phyloP scores from a whole-genome alignment of 345 rosid genomes.

The Populus davidiana region DNA sequence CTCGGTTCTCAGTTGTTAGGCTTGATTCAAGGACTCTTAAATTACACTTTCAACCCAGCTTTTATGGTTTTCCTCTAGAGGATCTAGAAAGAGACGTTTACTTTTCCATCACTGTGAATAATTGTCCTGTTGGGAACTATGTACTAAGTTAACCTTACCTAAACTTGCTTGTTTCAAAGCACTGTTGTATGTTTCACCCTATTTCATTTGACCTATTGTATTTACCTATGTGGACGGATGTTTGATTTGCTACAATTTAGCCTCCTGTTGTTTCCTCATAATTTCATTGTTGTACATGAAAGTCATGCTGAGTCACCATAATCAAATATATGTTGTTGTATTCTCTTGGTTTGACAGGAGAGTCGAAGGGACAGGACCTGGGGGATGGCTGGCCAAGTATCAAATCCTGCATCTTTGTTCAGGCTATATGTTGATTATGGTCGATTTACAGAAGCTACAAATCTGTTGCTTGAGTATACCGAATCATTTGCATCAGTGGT shows the following conservation, averaged over 20 bases:
- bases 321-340: neutral
- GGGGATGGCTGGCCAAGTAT: slow-evolving; percentile 79
- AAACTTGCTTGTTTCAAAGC: too few relatives aligned
- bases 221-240: neutral
- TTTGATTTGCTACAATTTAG: neutral
- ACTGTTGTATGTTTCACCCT: too few relatives aligned
- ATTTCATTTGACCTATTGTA: too few relatives aligned
- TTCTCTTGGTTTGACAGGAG: slow-evolving; percentile 38
- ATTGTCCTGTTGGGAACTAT: neutral
- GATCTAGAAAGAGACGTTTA: neutral
- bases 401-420: slow-evolving; percentile 76
- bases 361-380: slow-evolving; percentile 55
- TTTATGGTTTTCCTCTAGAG: neutral
- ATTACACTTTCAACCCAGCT: neutral
- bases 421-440: slow-evolving; percentile 68
- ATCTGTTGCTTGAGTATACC: slow-evolving; percentile 65
- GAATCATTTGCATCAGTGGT: slow-evolving; percentile 76
- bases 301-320: neutral
- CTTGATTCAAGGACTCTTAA: neutral
- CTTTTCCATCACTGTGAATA: neutral
- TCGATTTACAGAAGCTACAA: slow-evolving; percentile 79
- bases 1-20: neutral
- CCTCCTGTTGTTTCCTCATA: neutral
- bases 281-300: too few relatives aligned
- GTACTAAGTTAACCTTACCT: too few relatives aligned